Conservation (phyloP, 495 filamentous ascomycete genomes). For the Neurospora cerealis region DNA sequence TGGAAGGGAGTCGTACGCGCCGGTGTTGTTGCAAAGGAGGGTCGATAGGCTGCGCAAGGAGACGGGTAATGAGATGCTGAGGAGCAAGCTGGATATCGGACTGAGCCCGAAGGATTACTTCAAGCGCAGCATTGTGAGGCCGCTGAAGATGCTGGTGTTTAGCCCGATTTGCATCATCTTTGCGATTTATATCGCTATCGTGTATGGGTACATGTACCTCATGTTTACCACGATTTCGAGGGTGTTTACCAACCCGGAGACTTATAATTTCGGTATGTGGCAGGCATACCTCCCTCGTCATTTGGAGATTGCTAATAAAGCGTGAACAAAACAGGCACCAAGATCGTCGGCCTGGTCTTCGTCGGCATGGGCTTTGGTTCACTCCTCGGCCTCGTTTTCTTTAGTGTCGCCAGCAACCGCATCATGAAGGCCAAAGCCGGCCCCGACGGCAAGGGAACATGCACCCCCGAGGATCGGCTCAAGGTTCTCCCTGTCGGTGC, state of each 20-base stretch:
- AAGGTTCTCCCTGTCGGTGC: slow-evolving; percentile 39
- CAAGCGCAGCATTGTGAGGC: slow-evolving; percentile 34
- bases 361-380: slow-evolving; percentile 31
- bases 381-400: slow-evolving; percentile 22
- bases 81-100: slow-evolving; percentile 42
- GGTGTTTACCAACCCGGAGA: slow-evolving; percentile 32
- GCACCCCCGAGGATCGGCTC: slow-evolving; percentile 41
- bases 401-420: slow-evolving; percentile 22
- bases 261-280: neutral
- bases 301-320: neutral
- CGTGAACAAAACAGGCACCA: slow-evolving; percentile 2
- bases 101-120: slow-evolving; percentile 30
- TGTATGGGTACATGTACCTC: slow-evolving; percentile 68
- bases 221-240: slow-evolving; percentile 56
- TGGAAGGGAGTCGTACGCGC: slow-evolving; percentile 53
- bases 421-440: slow-evolving; percentile 21
- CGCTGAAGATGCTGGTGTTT: slow-evolving; percentile 40
- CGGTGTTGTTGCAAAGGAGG: slow-evolving; percentile 46
- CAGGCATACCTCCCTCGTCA: neutral
- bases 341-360: slow-evolving; percentile 27
- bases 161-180: slow-evolving; percentile 56
- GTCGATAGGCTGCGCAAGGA: slow-evolving; percentile 38
- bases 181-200: slow-evolving; percentile 59
- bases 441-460: slow-evolving; percentile 17
- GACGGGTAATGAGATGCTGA: slow-evolving; percentile 31